Evolutionary conservation across 345 rosid species (phyloP), one percentile per base, ranked within the genome.

Genomic region (Bruguiera parviflora): DNA sequence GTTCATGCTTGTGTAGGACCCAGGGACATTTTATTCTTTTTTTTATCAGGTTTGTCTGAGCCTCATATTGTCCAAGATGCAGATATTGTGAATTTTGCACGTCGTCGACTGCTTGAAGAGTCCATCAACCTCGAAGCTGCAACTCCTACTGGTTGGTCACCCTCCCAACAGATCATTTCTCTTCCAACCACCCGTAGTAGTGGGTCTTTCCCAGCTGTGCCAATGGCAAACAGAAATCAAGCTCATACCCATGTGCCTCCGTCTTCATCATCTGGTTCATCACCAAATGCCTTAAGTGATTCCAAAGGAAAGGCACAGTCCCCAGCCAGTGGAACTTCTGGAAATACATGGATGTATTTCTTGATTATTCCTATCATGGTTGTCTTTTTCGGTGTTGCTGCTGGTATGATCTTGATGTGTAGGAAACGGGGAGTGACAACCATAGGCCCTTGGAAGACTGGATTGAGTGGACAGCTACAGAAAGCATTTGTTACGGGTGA

Each of bases 391-490:
- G 68, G 85, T 37, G 58, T 82, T 53, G 63, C 69, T 5, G 62
- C 60, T 2, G 78, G 71, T 77, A 67, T 82, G 57, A 28, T 84
- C 72, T 43, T 84, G 61, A 21, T 77, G 51, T 85, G 71, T 64
- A 83, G 82, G 51, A 92, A 78, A 65, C 80, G 61, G 60, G 90
- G 88, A 61, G 89, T 77, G 51, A 79, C 80, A 71, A 78, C 82
- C 62, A 84, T 95, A 32, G 77, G 89, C 68, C 99, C 99, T 25
- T 95, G 99, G 98, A 92, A 86, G 78, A 84, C 92, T 39, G 99
- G 99, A 75, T 74, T 95, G 29, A 95, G 98, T 75, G 96, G 96
- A 75, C 99, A 95, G 79, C 79, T 92, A 71, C 99, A 90, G 74
- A 95, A 90, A 82, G 97, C 97, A 66, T 89, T 95, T 67, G 76